Evolutionary conservation across 768 basidiomycete species (phyloP), one percentile per base, ranked within the genome.

Genomic region (Tulasnella sp.): DNA sequence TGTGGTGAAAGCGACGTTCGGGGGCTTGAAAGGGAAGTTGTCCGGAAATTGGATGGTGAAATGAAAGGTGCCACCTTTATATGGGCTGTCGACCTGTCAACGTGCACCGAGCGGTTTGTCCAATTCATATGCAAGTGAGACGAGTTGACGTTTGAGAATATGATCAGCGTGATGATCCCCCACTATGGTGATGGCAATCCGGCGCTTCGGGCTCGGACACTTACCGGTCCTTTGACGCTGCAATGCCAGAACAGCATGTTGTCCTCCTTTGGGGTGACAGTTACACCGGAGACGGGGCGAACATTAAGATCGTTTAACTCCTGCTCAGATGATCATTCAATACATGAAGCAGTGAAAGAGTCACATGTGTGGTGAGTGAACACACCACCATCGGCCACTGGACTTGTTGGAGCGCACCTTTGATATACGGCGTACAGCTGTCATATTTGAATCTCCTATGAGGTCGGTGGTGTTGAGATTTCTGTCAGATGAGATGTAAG

Each of bases 1-100:
- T 57, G 89, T 92, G 42, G 75, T 80, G 70, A 92, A 91, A 38
- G 79, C 81, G 43, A 92, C 86, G n/a, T 31, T 52, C 38, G 89
- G 89, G 2, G 90, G 80, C 70, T 92, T 91, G 80, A 92, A 92
- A 7, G 90, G 89, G 64, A 84, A 92, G 69, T 80, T 84, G n/a
- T 75, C 65, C 0, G 89, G 87, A n/a, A 92, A 73, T n/a, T 73
- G 71, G 11, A 91, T 68, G 41, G 72, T 82, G 70, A 90, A 90
- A 64, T 79, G 75, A 71, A 88, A 92, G 0, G 79, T 87, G 49
- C 90, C 89, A 53, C 78, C 79, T 70, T 83, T 87, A 77, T 92
- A 92, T 0, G 89, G 90, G 27, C 85, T 86, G 63, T 85, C 82
- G 48, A 80, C 66, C 88, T 91, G 63, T 24, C 24, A 30, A 21